Conservation (phyloP, 352 stramenopile species). For the Phytopythium chamaehyphon region DNA sequence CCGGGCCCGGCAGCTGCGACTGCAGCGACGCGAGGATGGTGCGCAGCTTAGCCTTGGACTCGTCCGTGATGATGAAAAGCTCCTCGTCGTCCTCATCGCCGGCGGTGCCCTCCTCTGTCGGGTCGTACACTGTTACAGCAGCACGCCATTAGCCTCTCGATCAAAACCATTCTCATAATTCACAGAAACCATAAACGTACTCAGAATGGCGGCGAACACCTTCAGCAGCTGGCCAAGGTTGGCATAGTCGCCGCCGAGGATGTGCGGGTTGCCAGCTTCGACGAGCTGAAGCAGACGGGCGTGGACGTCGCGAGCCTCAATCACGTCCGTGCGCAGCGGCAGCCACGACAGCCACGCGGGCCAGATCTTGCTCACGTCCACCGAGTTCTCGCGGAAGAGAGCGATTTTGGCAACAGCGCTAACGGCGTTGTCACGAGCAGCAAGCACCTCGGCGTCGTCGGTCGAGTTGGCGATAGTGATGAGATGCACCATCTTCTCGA, state of each 20-base stretch:
- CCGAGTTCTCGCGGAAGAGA: slow-evolving; percentile 39
- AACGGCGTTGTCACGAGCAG: slow-evolving; percentile 78
- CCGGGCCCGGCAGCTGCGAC: slow-evolving; percentile 46
- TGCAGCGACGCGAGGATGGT: slow-evolving; percentile 62
- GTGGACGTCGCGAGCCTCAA: slow-evolving; percentile 78
- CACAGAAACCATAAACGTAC: neutral
- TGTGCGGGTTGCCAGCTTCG: slow-evolving; percentile 43
- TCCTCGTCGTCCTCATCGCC: slow-evolving; percentile 63
- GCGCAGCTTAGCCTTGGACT: slow-evolving; percentile 51
- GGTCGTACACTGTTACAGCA: slow-evolving; percentile 49
- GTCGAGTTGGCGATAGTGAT: slow-evolving; percentile 45
- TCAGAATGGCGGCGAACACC: slow-evolving; percentile 64
- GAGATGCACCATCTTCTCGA: slow-evolving; percentile 74
- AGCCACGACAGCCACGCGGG: slow-evolving; percentile 77
- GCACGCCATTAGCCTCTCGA: slow-evolving; percentile 13
- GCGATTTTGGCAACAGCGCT: slow-evolving; percentile 83
- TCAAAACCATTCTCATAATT: neutral
- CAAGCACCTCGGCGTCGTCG: slow-evolving; percentile 56
- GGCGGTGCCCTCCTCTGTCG: slow-evolving; percentile 45
- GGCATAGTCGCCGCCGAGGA: slow-evolving; percentile 63
- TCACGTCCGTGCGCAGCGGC: slow-evolving; percentile 68
- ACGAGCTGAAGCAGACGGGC: slow-evolving; percentile 66
- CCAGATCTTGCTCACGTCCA: slow-evolving; percentile 69
- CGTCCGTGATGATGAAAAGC: slow-evolving; percentile 63
- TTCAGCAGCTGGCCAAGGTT: slow-evolving; percentile 70